These are phyloP conservation scores for Blastobotrys proliferans DNA, from an alignment of 1,139 yeast genomes.

Conservation along the genomic window DNA sequence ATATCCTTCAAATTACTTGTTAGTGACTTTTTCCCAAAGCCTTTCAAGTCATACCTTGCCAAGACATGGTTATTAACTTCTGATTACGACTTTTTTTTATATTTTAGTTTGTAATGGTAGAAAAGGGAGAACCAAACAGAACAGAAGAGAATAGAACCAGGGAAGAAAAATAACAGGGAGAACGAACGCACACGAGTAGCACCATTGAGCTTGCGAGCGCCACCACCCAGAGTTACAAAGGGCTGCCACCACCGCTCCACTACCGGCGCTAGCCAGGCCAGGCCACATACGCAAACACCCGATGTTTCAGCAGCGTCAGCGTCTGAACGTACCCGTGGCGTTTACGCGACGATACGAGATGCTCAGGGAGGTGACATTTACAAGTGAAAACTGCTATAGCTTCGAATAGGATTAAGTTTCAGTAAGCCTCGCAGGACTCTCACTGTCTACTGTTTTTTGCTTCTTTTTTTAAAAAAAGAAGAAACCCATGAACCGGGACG, in stretches of 20 bases:
- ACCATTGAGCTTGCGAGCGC: too few species aligned
- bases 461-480: background rate
- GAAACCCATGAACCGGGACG: background rate
- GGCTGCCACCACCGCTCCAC: too few species aligned
- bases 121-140: background rate
- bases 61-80: slow-evolving; percentile 8
- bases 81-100: background rate
- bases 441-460: background rate
- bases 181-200: too few species aligned
- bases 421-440: background rate
- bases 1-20: slow-evolving; percentile 52
- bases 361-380: too few species aligned
- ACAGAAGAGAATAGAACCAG: background rate
- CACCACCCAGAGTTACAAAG: too few species aligned
- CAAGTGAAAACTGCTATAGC: too few species aligned
- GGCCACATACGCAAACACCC: too few species aligned
- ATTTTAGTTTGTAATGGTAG: background rate
- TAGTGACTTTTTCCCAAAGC: slow-evolving; percentile 1
- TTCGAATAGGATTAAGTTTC: too few species aligned
- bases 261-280: background rate
- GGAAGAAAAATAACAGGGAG: too few species aligned
- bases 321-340: too few species aligned
- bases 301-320: too few species aligned
- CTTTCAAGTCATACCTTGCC: slow-evolving; percentile 9
- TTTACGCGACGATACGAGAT: too few species aligned